Evolutionary conservation across 805 yeast species (phyloP).

Genomic region (Sugiyamaella lignohabitans): DNA sequence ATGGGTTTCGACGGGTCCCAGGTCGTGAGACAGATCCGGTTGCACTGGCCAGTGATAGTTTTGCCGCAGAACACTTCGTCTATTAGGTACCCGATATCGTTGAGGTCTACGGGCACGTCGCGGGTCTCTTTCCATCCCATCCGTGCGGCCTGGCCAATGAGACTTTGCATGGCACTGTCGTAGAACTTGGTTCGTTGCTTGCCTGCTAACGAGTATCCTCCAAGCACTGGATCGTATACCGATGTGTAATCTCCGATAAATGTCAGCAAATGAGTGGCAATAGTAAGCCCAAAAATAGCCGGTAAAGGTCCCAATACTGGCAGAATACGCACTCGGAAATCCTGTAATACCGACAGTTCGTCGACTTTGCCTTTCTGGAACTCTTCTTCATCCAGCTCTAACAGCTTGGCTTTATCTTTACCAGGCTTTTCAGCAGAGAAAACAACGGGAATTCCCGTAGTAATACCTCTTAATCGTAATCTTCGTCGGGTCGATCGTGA

Average conservation of each 20-base stretch:
- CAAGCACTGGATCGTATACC: conserved; percentile 35
- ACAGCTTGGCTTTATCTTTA: conserved; percentile 79
- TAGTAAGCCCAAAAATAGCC: conserved; percentile 86
- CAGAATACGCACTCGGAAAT: conserved; percentile 87
- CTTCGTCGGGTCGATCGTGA: conserved; percentile 82
- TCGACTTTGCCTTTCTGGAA: conserved; percentile 75
- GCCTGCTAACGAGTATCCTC: conserved; percentile 78
- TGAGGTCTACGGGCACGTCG: conserved; percentile 58
- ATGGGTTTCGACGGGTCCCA: conserved; percentile 72
- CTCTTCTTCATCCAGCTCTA: conserved; percentile 82
- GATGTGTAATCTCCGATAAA: conserved; percentile 63
- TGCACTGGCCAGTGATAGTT: conserved; percentile 74
- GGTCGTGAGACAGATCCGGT: conserved; percentile 69
- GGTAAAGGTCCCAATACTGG: conserved; percentile 98
- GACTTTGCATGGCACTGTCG: conserved; percentile 72
- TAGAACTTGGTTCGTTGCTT: conserved; percentile 71
- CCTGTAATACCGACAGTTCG: conserved; percentile 77
- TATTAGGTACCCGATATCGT: conserved; percentile 72
- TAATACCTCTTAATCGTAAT: conserved; percentile 71
- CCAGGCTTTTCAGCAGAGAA: conserved; percentile 96
- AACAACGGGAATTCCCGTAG: conserved; percentile 72
- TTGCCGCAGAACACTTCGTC: conserved; percentile 94
- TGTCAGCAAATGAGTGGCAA: conserved; percentile 79
- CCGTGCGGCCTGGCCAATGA: conserved; percentile 83
- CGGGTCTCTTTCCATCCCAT: conserved; percentile 60